phyloP scores from a whole-genome alignment of 139 green algal species.

The Diplosphaera chodatii region DNA sequence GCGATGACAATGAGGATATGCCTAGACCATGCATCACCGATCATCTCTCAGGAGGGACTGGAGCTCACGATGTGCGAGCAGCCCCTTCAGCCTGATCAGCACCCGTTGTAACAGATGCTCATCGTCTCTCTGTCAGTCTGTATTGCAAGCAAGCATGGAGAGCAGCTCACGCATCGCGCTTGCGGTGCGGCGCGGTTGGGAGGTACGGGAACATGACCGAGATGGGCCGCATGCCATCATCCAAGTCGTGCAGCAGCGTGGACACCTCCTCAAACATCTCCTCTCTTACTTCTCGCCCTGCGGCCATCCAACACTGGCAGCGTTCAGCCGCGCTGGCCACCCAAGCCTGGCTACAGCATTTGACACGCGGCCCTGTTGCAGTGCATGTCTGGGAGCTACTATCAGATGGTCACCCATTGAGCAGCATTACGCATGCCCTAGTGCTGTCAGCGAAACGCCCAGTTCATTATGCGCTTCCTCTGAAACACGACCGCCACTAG shows the following conservation, averaged over 20 bases:
- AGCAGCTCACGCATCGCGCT: slow-evolving; percentile 65
- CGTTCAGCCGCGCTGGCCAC: background rate
- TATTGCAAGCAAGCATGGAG: background rate
- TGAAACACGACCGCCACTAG: background rate
- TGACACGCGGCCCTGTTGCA: too few species aligned
- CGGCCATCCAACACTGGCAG: background rate
- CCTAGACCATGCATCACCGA: too few species aligned
- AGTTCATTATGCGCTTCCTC: background rate
- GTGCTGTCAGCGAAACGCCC: slow-evolving; percentile 5
- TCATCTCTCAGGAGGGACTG: too few species aligned
- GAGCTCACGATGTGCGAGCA: too few species aligned
- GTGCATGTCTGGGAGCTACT: slow-evolving; percentile 4
- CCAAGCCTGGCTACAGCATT: too few species aligned
- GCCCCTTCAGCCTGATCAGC: too few species aligned
- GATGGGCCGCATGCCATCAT: slow-evolving; percentile 94
- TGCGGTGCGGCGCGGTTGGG: slow-evolving; percentile 80
- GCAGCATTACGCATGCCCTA: background rate
- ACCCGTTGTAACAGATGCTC: too few species aligned
- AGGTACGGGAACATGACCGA: slow-evolving; percentile 92
- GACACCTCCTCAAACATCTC: slow-evolving; percentile 81
- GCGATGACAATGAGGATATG: too few species aligned
- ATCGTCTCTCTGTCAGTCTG: too few species aligned
- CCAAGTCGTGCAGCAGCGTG: slow-evolving; percentile 88
- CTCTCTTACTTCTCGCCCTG: slow-evolving; percentile 91
- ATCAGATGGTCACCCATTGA: slow-evolving; percentile 4